Conservation (phyloP, 345 rosid species). For the Murraya paniculata region DNA sequence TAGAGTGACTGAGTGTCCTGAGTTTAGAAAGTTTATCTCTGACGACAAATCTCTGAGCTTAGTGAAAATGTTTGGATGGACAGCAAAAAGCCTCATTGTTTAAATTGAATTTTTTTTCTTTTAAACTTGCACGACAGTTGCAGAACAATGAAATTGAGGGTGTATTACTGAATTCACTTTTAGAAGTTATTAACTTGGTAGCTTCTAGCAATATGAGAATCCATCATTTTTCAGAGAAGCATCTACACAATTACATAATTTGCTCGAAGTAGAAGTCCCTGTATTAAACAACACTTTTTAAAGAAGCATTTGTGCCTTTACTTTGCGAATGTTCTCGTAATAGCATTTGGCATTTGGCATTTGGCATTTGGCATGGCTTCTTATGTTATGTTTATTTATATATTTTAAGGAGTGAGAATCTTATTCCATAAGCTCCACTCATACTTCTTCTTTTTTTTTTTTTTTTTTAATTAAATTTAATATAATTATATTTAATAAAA, state of each 20-base stretch:
- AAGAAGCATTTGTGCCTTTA: neutral
- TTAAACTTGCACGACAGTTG: neutral
- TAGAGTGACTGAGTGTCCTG: neutral
- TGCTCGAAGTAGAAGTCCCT: neutral
- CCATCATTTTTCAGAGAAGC: neutral
- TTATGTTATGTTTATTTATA: too few species aligned
- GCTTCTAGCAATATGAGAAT: neutral
- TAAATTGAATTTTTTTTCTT: too few species aligned
- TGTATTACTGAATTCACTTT: neutral
- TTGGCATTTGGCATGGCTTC: neutral
- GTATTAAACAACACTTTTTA: neutral
- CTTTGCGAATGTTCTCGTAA: neutral
- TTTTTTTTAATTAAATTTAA: too few species aligned
- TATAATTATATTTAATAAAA: too few species aligned
- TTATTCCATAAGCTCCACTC: too few species aligned
- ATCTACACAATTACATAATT: neutral
- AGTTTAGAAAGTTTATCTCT: too few species aligned
- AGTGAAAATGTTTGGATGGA: too few species aligned
- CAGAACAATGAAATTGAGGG: neutral
- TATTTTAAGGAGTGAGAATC: too few species aligned
- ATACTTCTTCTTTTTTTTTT: too few species aligned
- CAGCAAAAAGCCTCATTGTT: neutral
- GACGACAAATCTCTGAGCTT: too few species aligned
- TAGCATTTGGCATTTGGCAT: neutral
- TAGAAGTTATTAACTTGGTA: neutral